Evolutionary conservation across 805 yeast genomes (phyloP).

Genomic region (Wickerhamomyces hampshirensis): DNA sequence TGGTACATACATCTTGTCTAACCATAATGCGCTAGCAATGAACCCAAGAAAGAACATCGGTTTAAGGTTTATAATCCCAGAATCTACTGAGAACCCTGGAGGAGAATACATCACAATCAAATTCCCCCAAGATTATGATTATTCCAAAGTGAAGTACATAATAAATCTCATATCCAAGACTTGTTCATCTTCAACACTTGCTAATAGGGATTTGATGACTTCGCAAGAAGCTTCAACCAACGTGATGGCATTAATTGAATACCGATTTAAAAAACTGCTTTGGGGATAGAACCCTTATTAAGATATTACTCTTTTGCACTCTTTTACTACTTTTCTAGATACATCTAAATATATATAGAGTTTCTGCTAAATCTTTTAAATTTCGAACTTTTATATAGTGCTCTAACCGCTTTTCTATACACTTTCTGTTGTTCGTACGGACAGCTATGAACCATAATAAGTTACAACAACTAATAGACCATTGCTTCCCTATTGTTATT

Average conservation of each 20-base stretch:
- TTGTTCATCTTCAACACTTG: constrained; percentile 19
- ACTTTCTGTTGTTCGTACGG: too few species aligned
- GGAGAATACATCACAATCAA: constrained; percentile 16
- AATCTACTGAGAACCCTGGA: neutral
- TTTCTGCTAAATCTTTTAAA: too few species aligned
- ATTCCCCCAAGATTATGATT: constrained; percentile 24
- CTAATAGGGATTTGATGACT: constrained; percentile 29
- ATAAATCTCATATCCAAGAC: constrained; percentile 23
- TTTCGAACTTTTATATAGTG: too few species aligned
- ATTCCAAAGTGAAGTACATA: constrained; percentile 18
- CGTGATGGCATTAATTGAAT: constrained; percentile 30
- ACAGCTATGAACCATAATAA: too few species aligned
- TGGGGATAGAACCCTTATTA: constrained; percentile 28
- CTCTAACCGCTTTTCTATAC: too few species aligned
- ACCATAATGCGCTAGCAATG: constrained; percentile 15
- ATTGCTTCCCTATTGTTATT: neutral
- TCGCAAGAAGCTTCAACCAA: constrained; percentile 33
- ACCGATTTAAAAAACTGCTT: constrained; percentile 32
- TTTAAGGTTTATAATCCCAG: constrained; percentile 17
- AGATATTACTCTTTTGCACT: neutral
- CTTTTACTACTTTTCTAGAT: too few species aligned
- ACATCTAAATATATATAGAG: too few species aligned
- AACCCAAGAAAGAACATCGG: constrained; percentile 32
- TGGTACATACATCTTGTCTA: constrained; percentile 25
- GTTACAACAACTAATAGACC: too few species aligned